Percentiles rank a stretch among this genome's conserved stretches.
These are phyloP conservation scores for Alternaria brassicae DNA, from an alignment of 2,329 filamentous ascomycete genomes.

Conservation along the genomic window DNA sequence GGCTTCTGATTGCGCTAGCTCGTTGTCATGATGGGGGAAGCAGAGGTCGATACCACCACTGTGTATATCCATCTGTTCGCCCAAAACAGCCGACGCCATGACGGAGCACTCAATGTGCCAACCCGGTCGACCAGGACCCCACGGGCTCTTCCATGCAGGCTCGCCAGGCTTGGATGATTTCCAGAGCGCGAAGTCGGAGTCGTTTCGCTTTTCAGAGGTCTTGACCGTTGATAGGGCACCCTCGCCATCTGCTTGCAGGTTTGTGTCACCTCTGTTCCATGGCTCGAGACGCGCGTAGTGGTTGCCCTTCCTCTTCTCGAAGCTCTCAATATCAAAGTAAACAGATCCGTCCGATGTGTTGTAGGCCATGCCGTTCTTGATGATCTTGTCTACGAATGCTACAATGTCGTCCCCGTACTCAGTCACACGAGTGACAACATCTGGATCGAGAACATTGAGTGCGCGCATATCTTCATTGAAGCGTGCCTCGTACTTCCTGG, in stretches of 20 bases:
- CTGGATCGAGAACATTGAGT: constrained; percentile 83
- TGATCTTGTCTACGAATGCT: constrained; percentile 80
- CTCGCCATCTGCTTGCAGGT: constrained; percentile 86
- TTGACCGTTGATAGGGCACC: constrained; percentile 71
- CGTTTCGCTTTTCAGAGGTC: constrained; percentile 71
- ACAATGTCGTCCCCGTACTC: constrained; percentile 91
- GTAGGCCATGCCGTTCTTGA: constrained; percentile 87
- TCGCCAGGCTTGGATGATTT: constrained; percentile 92
- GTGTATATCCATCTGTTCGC: constrained; percentile 87
- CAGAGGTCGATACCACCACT: constrained; percentile 89
- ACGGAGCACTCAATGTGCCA: constrained; percentile 98
- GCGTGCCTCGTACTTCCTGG: constrained; percentile 82
- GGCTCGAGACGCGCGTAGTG: constrained; percentile 85
- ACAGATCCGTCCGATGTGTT: constrained; percentile 78
- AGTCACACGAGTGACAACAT: constrained; percentile 86
- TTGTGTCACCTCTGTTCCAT: constrained; percentile 83
- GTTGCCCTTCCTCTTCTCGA: constrained; percentile 79
- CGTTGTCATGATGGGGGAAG: constrained; percentile 83
- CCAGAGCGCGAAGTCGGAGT: constrained; percentile 91
- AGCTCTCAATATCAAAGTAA: constrained; percentile 90
- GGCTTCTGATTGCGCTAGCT: constrained; percentile 88
- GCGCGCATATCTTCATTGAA: constrained; percentile 89
- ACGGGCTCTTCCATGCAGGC: constrained; percentile 86
- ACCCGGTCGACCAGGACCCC: constrained; percentile 86
- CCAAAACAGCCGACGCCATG: constrained; percentile 91